Evolutionary conservation across 805 yeast species (phyloP).

Genomic region (Wickerhamomyces pijperi): DNA sequence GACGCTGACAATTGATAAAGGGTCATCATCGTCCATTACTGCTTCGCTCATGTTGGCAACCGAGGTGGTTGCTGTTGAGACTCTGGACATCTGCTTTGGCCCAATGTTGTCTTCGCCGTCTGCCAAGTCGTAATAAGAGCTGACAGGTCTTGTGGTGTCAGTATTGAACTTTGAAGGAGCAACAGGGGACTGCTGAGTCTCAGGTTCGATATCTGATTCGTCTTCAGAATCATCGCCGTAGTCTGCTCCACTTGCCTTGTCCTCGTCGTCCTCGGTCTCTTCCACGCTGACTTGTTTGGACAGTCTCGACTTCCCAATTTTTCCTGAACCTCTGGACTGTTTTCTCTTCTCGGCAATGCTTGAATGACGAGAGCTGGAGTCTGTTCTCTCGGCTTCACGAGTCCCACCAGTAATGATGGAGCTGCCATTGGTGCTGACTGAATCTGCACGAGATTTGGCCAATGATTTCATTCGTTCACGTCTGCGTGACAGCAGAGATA

Average conservation of each 20-base stretch:
- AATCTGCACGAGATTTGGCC: slow-evolving; percentile 21
- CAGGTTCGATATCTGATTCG: too few species aligned
- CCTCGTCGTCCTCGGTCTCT: slow-evolving; percentile 14
- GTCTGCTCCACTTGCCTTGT: slow-evolving; percentile 1
- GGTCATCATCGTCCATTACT: slow-evolving; percentile 11
- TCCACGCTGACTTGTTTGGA: slow-evolving; percentile 10
- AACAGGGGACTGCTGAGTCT: too few species aligned
- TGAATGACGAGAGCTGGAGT: too few species aligned
- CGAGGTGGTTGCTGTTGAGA: neutral
- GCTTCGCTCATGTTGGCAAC: neutral
- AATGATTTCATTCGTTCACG: too few species aligned
- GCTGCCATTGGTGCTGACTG: slow-evolving; percentile 1
- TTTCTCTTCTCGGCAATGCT: too few species aligned
- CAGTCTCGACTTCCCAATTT: slow-evolving; percentile 15
- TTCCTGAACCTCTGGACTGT: slow-evolving; percentile 1
- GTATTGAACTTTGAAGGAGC: neutral
- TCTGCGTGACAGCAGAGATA: slow-evolving; percentile 36
- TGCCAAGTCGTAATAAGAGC: neutral
- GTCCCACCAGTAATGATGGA: slow-evolving; percentile 6
- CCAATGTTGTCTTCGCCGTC: neutral
- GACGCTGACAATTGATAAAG: slow-evolving; percentile 5
- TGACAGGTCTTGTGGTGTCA: neutral
- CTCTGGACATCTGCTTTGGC: neutral
- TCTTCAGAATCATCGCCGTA: slow-evolving; percentile 1
- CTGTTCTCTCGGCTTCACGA: too few species aligned